A percentile compares a stretch with the other conserved stretches of the same genome.
phyloP scores from a whole-genome alignment of 768 basidiomycete genomes.

The Tricholoma matsutake region DNA sequence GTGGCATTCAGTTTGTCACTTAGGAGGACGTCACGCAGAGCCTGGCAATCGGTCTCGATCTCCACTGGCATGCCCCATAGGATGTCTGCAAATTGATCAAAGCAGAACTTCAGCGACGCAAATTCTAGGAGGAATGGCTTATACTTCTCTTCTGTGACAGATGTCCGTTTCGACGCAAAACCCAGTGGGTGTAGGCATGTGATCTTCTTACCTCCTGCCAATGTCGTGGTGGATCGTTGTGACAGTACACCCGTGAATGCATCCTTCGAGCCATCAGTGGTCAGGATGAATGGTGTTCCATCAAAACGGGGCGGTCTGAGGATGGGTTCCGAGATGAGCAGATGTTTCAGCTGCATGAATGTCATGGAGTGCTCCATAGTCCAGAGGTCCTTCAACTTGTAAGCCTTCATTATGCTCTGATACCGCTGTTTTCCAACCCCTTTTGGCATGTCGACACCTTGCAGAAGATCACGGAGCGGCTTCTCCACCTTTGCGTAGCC shows the following conservation, averaged over 20 bases:
- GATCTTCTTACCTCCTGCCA: slow-evolving; percentile 17
- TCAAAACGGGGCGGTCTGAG: slow-evolving; percentile 22
- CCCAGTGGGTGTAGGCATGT: slow-evolving; percentile 23
- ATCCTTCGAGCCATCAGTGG: slow-evolving; percentile 33
- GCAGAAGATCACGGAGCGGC: background rate
- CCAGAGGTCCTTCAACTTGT: background rate
- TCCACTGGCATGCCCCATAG: slow-evolving; percentile 27
- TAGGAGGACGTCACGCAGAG: slow-evolving; percentile 24
- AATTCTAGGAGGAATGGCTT: slow-evolving; percentile 31
- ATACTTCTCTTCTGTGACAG: slow-evolving; percentile 23
- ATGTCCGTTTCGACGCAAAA: slow-evolving; percentile 30
- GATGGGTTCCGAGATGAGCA: slow-evolving; percentile 23
- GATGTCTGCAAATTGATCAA: slow-evolving; percentile 24
- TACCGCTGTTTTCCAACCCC: background rate
- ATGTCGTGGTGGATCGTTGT: slow-evolving; percentile 19
- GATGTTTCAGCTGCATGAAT: slow-evolving; percentile 19
- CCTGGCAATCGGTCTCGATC: slow-evolving; percentile 31
- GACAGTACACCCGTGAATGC: slow-evolving; percentile 32
- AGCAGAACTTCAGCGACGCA: slow-evolving; percentile 30
- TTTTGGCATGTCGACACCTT: background rate
- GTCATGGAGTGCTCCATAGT: background rate
- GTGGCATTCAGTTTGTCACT: slow-evolving; percentile 18
- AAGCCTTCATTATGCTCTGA: background rate
- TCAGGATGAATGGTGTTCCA: slow-evolving; percentile 32
- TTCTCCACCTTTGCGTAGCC: background rate